Evolutionary conservation across 768 basidiomycete species (phyloP).

Genomic region (Coprinopsis marcescibilis): DNA sequence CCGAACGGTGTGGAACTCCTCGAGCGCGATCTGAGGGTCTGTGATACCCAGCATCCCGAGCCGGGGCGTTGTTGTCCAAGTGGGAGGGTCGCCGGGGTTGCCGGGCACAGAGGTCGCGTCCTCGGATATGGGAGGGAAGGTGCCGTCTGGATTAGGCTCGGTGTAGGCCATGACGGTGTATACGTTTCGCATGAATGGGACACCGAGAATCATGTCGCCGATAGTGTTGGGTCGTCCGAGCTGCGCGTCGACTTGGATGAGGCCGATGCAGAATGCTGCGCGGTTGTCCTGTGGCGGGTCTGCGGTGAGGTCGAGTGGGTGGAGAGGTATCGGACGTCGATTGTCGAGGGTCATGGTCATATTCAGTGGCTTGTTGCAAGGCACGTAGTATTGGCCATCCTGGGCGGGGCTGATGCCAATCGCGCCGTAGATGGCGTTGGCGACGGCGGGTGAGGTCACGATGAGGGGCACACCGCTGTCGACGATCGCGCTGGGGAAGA

Average conservation of each 20-base stretch:
- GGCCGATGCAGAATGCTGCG: conserved; percentile 51
- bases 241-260: conserved; percentile 46
- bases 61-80: conserved; percentile 28
- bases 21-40: conserved; percentile 51
- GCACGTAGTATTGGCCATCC: conserved; percentile 69
- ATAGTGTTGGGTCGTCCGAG: conserved; percentile 32
- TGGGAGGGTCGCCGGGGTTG: neutral
- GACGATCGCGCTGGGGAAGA: conserved; percentile 58
- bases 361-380: conserved; percentile 66
- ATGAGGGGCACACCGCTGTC: conserved; percentile 71
- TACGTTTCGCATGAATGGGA: conserved; percentile 69
- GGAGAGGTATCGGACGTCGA: conserved; percentile 52
- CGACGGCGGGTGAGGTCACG: conserved; percentile 51
- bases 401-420: conserved; percentile 51
- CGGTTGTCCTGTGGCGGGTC: conserved; percentile 37
- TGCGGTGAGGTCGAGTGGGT: conserved; percentile 69
- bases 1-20: conserved; percentile 66
- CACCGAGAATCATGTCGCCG: conserved; percentile 73
- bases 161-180: conserved; percentile 75
- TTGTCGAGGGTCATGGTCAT: conserved; percentile 58
- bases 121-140: neutral
- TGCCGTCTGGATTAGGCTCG: conserved; percentile 36
- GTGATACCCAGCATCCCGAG: conserved; percentile 64
- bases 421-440: conserved; percentile 76
- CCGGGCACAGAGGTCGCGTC: neutral